A percentile compares a stretch with the other conserved stretches of the same genome.
These are phyloP conservation scores for Penicillium arizonense DNA, from an alignment of 495 filamentous ascomycete species.

Conservation along the genomic window DNA sequence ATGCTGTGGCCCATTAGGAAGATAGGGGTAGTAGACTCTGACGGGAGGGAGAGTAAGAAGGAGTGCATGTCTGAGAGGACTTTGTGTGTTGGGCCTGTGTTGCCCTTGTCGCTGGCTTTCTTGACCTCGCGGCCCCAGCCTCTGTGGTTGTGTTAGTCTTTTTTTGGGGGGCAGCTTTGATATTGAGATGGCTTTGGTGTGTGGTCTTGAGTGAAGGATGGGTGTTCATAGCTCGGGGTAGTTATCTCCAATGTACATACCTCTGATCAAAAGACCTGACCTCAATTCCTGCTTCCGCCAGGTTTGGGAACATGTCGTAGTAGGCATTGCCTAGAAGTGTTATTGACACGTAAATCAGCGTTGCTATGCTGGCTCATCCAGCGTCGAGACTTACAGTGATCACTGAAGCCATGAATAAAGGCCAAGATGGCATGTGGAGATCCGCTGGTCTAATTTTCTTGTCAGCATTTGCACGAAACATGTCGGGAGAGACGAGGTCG, in stretches of 20 bases:
- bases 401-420: slow-evolving; percentile 84
- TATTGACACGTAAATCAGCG: background rate
- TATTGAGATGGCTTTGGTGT: background rate
- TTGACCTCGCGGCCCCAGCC: slow-evolving; percentile 57
- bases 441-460: slow-evolving; percentile 41
- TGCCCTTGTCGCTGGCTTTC: slow-evolving; percentile 54
- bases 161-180: background rate
- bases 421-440: slow-evolving; percentile 64
- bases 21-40: slow-evolving; percentile 52
- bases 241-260: slow-evolving; percentile 7
- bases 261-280: slow-evolving; percentile 79
- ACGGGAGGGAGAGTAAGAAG: slow-evolving; percentile 49
- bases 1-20: slow-evolving; percentile 89
- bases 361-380: background rate
- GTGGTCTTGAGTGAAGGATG: background rate
- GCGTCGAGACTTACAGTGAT: slow-evolving; percentile 54
- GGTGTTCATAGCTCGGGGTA: background rate
- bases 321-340: slow-evolving; percentile 59
- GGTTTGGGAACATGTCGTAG: slow-evolving; percentile 61
- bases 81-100: slow-evolving; percentile 65
- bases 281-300: slow-evolving; percentile 71
- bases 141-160: slow-evolving; percentile 5
- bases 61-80: slow-evolving; percentile 76
- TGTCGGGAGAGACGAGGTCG: too few species aligned
- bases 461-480: too few species aligned